Percentiles rank a stretch among this genome's conserved stretches.
These are phyloP conservation scores for Balakata baccata DNA, from an alignment of 345 rosid genomes.

Conservation along the genomic window DNA sequence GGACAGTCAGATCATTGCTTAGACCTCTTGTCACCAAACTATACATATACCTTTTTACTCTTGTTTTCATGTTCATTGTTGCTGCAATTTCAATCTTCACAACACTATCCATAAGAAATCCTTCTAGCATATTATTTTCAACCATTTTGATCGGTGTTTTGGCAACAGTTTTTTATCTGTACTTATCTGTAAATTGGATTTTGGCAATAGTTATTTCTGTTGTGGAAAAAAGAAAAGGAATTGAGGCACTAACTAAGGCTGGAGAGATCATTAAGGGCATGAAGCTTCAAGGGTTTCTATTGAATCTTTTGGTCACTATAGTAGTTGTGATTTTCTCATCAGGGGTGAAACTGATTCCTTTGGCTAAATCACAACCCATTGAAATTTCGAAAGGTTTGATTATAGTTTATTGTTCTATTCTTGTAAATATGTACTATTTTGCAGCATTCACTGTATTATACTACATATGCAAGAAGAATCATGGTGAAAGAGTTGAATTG, in stretches of 20 bases:
- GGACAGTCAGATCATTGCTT: slow-evolving; percentile 32
- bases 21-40: slow-evolving; percentile 43
- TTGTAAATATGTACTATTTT: slow-evolving; percentile 33
- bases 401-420: slow-evolving; percentile 17
- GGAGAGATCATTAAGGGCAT: slow-evolving; percentile 46
- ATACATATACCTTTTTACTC: slow-evolving; percentile 31
- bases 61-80: slow-evolving; percentile 37
- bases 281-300: slow-evolving; percentile 41
- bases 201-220: slow-evolving; percentile 53
- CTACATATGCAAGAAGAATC: slow-evolving; percentile 41
- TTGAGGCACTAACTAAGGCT: slow-evolving; percentile 59
- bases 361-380: background rate
- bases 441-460: slow-evolving; percentile 47
- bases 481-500: slow-evolving; percentile 47
- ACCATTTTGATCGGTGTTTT: slow-evolving; percentile 3
- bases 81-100: slow-evolving; percentile 17
- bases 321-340: slow-evolving; percentile 11
- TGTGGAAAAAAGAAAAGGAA: slow-evolving; percentile 49
- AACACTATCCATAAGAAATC: slow-evolving; percentile 5
- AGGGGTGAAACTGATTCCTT: slow-evolving; percentile 8
- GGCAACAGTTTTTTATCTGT: slow-evolving; percentile 25
- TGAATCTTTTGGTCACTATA: slow-evolving; percentile 35
- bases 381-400: slow-evolving; percentile 25
- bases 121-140: background rate
- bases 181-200: slow-evolving; percentile 46